Base-by-base conservation (phyloP, 768 basidiomycete genomes). In the Antrodiella citrinella region DNA sequence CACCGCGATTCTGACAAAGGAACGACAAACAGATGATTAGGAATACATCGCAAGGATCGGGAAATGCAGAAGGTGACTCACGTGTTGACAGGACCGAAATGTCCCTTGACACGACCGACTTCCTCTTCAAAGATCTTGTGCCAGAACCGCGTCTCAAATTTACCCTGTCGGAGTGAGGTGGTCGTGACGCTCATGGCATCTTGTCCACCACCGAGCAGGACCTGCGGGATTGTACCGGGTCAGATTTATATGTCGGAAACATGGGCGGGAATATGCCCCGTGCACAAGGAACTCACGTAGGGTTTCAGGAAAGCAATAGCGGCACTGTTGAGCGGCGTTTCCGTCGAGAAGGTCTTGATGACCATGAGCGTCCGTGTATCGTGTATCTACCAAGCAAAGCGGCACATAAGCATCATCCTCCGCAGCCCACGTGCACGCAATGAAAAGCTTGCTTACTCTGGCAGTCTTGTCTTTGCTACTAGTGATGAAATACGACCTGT, bases 61-160 rank as follows among this genome's bases (percentile, higher is more conserved):
- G 25, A 45, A 22, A 11, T n/a, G 9, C 24, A 40, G 25, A 13
- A 46, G 39, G 44, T 12, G 19, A 81, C 91, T 58, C 61, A 96
- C 93, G 92, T 93, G 69, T 95, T 94, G 68, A 94, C 84, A 40
- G 92, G 91, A 7, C 91, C 91, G 62, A 98, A 99, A 67, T 98
- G 95, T 11, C 96, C 96, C 66, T 93, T 94, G 40, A 99, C 94
- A 10, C 94, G 82, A 15, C 95, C 93, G 48, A 98, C 86, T 65
- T 98, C 95, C 72, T 96, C 93, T 68, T 95, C 93, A 59, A 95
- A 88, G 30, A 95, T 75, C 58, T 86, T 91, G 74, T 99, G 95
- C 92, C 93, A 98, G 72, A 99, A 97, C 35, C 93, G 78, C 10
- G 92, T 91, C 70, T 98, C 96, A 66, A 99, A 99, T 68, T 97